Percentiles rank a stretch among this genome's conserved stretches.
phyloP scores from a whole-genome alignment of 768 basidiomycete genomes.

The Tulasnella calospora region DNA sequence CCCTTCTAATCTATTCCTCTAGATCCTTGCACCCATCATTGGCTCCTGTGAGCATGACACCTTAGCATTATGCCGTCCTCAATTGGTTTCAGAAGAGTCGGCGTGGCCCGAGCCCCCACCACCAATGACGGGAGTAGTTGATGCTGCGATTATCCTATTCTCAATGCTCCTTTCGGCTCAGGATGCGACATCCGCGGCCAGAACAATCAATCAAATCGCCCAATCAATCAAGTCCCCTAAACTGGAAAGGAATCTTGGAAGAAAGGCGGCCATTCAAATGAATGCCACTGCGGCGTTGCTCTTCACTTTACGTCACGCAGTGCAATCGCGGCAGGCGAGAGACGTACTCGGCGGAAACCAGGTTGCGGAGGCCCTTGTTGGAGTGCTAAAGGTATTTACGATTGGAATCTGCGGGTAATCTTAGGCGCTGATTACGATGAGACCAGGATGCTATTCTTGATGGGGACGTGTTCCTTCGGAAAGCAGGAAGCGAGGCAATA shows the following conservation, averaged over 20 bases:
- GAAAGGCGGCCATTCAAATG: constrained; percentile 75
- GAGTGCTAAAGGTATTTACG: constrained; percentile 68
- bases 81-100: constrained; percentile 29
- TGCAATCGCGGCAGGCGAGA: constrained; percentile 46
- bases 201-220: constrained; percentile 53
- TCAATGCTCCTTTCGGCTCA: constrained; percentile 72
- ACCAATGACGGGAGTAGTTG: constrained; percentile 74
- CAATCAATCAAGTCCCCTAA: constrained; percentile 68
- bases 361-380: constrained; percentile 56
- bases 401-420: constrained; percentile 19
- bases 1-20: neutral
- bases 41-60: constrained; percentile 85
- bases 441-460: constrained; percentile 72
- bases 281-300: constrained; percentile 75
- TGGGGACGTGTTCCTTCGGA: constrained; percentile 68
- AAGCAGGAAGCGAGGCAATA: constrained; percentile 78
- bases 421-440: constrained; percentile 22
- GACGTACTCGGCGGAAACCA: constrained; percentile 64
- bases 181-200: constrained; percentile 54
- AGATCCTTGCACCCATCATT: constrained; percentile 74
- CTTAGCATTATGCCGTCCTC: constrained; percentile 59
- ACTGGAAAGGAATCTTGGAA: constrained; percentile 79
- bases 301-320: constrained; percentile 51
- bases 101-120: constrained; percentile 61
- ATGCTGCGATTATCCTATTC: constrained; percentile 85